Evolutionary conservation across 2,329 filamentous ascomycete genomes (phyloP), one percentile per base, ranked within the genome.

Genomic region (Anisogramma anomala): DNA sequence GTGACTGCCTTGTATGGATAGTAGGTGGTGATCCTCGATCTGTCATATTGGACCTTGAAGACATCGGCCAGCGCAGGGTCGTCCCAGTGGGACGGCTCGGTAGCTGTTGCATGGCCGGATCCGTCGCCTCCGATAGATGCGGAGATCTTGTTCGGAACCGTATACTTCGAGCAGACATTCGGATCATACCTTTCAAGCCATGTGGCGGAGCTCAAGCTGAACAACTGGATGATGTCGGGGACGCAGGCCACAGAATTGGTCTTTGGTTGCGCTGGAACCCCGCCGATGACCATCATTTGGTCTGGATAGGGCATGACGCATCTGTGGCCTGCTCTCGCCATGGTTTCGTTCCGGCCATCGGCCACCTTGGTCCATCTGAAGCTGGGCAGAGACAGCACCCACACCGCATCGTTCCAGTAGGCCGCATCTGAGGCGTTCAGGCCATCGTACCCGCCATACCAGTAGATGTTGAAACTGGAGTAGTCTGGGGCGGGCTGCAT

Each of bases 401-500:
- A 91, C 56, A 89, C 81, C 34, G 84, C 82, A 46, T 86, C 77
- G 40, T 58, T 67, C 48, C 67, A 73, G 13, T 57, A 46, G 10
- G 42, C 31, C 2, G 23, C 23, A 0, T 59, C 45, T 0, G 33
- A 38, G 0, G 45, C 20, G 42, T 69, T 43, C 5, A 77, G 49
- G 0, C 73, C 76, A 43, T 76, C 62, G 53, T 82, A 88, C 0
- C 85, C 85, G 13, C 83, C 85, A 51, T 86, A 91, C 62, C 84
- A 85, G 64, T 89, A 88, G 36, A 93, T 79, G 55, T 88, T 87
- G 59, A 81, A 84, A 44, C 79, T 86, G 9, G 81, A 83, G 25
- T 67, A 69, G 54, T 87, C 83, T 33, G 75, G 67, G 11, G 84
- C 79, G 0, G 76, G 67, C n/a, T 76, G 82, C 1, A 85, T 75